Evolutionary conservation across 1,284 basidiomycete genomes (phyloP).

Genomic region (Moesziomyces sp.): DNA sequence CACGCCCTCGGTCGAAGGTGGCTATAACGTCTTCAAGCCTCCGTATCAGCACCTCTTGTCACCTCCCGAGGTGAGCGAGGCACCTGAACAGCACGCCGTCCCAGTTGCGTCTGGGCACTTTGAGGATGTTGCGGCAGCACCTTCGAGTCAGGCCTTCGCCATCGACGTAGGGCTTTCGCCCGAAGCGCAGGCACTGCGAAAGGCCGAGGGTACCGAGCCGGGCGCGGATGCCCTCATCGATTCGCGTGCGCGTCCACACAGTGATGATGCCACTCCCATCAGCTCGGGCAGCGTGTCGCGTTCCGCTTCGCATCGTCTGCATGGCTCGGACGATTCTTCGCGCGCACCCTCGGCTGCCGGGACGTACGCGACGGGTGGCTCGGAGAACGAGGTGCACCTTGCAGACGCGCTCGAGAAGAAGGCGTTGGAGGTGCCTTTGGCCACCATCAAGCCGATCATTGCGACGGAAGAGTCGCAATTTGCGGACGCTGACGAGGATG

Average conservation of each 20-base stretch:
- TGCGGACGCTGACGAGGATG: conserved; percentile 44
- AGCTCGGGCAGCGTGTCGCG: conserved; percentile 31
- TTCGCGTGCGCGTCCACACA: neutral
- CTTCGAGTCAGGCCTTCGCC: conserved; percentile 27
- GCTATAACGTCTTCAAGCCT: conserved; percentile 62
- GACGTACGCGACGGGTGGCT: conserved; percentile 17
- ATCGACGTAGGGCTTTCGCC: conserved; percentile 32
- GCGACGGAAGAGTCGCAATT: conserved; percentile 47
- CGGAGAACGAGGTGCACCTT: conserved; percentile 6
- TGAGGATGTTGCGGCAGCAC: conserved; percentile 6
- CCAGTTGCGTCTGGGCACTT: neutral
- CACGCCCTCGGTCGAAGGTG: conserved; percentile 61
- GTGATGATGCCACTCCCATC: conserved; percentile 12
- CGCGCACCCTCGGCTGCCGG: conserved; percentile 20
- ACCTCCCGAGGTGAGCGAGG: conserved; percentile 5
- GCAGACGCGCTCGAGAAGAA: neutral
- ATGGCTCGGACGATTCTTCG: conserved; percentile 23
- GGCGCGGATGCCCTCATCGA: neutral
- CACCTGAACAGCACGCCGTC: neutral
- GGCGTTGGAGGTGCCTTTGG: neutral
- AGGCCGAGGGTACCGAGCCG: conserved; percentile 22
- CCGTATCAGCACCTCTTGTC: conserved; percentile 51
- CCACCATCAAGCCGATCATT: neutral
- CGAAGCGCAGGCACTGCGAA: conserved; percentile 38
- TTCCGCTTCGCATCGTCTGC: conserved; percentile 32